A percentile compares a stretch with the other conserved stretches of the same genome.
Evolutionary conservation across 176 grass and related monocot species (phyloP).

Genomic region (Bolboschoenus planiculmis): DNA sequence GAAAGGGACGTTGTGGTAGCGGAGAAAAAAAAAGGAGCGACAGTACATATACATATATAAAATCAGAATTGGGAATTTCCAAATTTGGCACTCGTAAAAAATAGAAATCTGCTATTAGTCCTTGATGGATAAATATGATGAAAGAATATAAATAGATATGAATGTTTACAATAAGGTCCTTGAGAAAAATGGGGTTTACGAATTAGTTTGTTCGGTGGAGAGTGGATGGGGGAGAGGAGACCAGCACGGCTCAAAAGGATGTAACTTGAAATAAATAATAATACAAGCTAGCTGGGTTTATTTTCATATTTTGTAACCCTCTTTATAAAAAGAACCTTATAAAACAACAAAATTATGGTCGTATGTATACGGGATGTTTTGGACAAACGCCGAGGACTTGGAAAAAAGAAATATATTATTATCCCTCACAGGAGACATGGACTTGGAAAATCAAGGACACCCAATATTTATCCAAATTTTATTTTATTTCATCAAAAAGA

Average conservation of each 20-base stretch:
- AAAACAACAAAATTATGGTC: neutral
- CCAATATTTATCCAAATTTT: no score
- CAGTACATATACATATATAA: neutral
- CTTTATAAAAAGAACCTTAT: neutral
- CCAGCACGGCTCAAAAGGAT: no score
- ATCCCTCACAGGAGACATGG: no score
- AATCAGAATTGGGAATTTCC: neutral
- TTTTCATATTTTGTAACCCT: neutral
- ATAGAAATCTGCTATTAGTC: neutral
- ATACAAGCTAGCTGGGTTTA: no score
- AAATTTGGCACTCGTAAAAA: neutral
- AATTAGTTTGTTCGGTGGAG: no score
- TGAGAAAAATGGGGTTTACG: neutral
- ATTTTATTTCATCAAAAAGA: no score
- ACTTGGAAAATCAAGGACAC: no score
- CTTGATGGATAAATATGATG: neutral
- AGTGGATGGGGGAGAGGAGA: no score
- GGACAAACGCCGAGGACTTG: no score
- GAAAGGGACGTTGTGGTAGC: neutral
- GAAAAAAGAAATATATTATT: no score
- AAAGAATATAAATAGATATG: neutral
- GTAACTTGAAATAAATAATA: neutral
- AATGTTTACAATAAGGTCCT: neutral
- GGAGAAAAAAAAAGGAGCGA: neutral
- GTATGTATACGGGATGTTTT: no score